A percentile compares a stretch with the other conserved stretches of the same genome.
Evolutionary conservation across 148 eudicot species (phyloP).

Genomic region (Amaranthus palmeri): DNA sequence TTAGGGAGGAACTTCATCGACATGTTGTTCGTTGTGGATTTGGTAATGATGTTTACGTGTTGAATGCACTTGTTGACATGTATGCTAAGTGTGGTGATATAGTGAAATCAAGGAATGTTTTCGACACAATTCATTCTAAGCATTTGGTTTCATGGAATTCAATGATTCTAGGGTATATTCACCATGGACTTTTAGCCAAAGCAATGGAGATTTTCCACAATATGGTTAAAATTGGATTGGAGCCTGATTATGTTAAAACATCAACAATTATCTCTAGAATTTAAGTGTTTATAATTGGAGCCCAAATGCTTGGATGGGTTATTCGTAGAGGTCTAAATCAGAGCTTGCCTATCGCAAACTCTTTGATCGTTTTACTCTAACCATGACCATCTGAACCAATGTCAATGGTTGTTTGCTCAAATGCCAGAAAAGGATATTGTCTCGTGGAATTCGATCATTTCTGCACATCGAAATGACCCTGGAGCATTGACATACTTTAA

Average conservation of each 20-base stretch:
- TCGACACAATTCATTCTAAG: conserved; percentile 39
- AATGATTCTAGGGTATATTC: conserved; percentile 61
- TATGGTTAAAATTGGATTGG: conserved; percentile 43
- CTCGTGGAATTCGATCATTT: conserved; percentile 81
- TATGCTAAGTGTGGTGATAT: conserved; percentile 92
- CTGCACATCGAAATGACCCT: conserved; percentile 51
- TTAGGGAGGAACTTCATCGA: conserved; percentile 83
- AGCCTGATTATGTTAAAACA: conserved; percentile 58
- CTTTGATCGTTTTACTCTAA: conserved; percentile 60
- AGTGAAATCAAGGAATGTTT: conserved; percentile 63
- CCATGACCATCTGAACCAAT: conserved; percentile 30
- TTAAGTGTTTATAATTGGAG: conserved; percentile 30
- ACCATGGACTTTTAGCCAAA: conserved; percentile 43
- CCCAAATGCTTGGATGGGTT: conserved; percentile 67
- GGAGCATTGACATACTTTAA: conserved; percentile 48
- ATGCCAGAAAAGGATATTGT: conserved; percentile 60
- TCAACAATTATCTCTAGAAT: conserved; percentile 43
- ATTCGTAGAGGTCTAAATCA: conserved; percentile 49
- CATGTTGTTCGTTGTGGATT: conserved; percentile 57
- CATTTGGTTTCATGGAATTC: conserved; percentile 81
- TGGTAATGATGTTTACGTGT: conserved; percentile 51
- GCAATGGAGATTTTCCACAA: conserved; percentile 40
- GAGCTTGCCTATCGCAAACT: conserved; percentile 52
- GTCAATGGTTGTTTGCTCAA: conserved; percentile 47
- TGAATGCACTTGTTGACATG: conserved; percentile 78